Evolutionary conservation across 148 eudicot genomes (phyloP).

Genomic region (Rhododendron griersonianum): DNA sequence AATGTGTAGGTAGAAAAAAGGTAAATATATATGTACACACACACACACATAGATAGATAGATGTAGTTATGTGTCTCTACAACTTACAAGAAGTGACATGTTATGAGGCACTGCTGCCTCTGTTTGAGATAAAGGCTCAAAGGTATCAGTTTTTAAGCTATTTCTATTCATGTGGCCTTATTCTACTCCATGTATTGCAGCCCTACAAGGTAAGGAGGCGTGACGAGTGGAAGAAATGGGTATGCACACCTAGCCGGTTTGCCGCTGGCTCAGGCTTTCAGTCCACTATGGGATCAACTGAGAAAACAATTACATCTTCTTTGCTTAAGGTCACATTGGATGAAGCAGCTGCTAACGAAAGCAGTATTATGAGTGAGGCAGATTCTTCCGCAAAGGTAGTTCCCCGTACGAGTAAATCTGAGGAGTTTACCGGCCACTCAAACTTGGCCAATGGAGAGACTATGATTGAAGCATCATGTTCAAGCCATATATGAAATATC

Average conservation of each 20-base stretch:
- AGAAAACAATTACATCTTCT: slow-evolving; percentile 13
- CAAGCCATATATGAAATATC: neutral
- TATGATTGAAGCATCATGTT: slow-evolving; percentile 1
- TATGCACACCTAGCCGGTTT: slow-evolving; percentile 8
- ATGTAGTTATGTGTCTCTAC: neutral
- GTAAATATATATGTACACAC: neutral
- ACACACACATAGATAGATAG: neutral
- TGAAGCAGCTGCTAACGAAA: slow-evolving; percentile 9
- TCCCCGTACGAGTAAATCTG: neutral
- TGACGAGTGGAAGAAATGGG: slow-evolving; percentile 42
- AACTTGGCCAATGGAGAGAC: slow-evolving; percentile 10
- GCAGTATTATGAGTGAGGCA: neutral
- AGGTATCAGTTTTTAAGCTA: neutral
- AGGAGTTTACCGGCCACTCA: slow-evolving; percentile 4
- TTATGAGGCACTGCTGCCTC: neutral
- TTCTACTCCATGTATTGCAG: slow-evolving; percentile 22
- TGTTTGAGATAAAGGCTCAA: neutral
- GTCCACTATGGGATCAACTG: slow-evolving; percentile 9
- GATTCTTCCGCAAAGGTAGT: slow-evolving; percentile 12
- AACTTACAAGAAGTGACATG: neutral
- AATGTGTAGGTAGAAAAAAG: neutral
- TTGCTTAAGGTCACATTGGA: slow-evolving; percentile 19
- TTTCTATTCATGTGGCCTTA: neutral
- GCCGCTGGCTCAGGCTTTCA: slow-evolving; percentile 10
- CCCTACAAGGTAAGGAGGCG: slow-evolving; percentile 43